Base-by-base conservation (phyloP, 2,329 filamentous ascomycete genomes). In the Didymella glomerata region DNA sequence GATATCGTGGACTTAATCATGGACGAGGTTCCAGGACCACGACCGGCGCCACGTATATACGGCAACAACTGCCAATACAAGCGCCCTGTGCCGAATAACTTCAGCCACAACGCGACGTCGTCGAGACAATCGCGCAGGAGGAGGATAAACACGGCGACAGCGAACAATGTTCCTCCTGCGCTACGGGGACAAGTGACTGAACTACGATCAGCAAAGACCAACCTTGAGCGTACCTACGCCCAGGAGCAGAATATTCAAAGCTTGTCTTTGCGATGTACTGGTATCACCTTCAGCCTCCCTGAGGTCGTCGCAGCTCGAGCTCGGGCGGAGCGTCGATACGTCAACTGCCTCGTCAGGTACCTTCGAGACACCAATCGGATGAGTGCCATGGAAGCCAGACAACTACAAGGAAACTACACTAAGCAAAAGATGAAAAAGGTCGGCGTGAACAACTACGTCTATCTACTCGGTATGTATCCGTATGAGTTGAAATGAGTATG, bases 1-100 rank as follows among this genome's bases (percentile, higher is more conserved):
- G 70, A 74, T 16, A 67, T 74, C 36, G 71, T 74, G 4, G 64
- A 73, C 45, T 47, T 74, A 48, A 54, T 74, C 27, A 69, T 73
- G 70, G 57, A 66, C 18, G 62, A 66, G 9, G 14, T 57, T 7
- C 44, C 42, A 22, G 13, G n/a, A 10, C 54, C 44, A 24, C 28
- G 44, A 14, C 44, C 54, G 4, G 48, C 41, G 11, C 34, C 5
- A n/a, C 48, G 42, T 8, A 16, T 6, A 7, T 40, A 51, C 20
- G 18, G 30, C 32, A 22, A 22, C 10, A 20, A 28, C 34, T 22
- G 22, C n/a, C 47, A 45, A 27, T 18, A 48, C 24, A 51, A 25
- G 25, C 42, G 20, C 10, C 18, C 27, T 11, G 34, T 18, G 13
- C 25, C 41, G 11, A 32, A 36, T n/a, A 6, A 5, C 1, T 22